A percentile compares a stretch with the other conserved stretches of the same genome.
Evolutionary conservation across 345 rosid species (phyloP).

Genomic region (Hibiscus trionum): DNA sequence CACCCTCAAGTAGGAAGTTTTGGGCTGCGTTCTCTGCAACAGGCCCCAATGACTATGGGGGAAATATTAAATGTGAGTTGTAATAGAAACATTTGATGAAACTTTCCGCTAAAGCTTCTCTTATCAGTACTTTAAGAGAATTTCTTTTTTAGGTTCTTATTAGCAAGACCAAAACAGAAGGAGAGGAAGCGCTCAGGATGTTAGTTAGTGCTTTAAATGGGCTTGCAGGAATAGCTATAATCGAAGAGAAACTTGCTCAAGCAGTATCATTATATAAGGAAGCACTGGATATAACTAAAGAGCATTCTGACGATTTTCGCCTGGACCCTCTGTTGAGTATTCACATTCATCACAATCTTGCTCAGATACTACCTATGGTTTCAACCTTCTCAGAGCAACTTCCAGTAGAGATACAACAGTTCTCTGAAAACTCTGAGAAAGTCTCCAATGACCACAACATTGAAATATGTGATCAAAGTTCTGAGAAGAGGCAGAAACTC

Average conservation of each 20-base stretch:
- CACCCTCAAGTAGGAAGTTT: conserved; percentile 99
- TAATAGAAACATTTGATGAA: not conserved
- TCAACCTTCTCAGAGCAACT: conserved; percentile 22
- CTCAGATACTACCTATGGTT: conserved; percentile 54
- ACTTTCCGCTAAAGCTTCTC: conserved; percentile 8
- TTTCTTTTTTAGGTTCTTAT: conserved; percentile 62
- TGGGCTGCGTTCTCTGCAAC: conserved; percentile 86
- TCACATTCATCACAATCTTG: conserved; percentile 86
- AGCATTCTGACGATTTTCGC: conserved; percentile 76
- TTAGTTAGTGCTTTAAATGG: conserved; percentile 83
- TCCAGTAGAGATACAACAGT: conserved; percentile 22
- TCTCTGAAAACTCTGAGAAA: conserved; percentile 27
- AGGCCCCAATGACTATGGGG: conserved; percentile 94
- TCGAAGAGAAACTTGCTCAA: conserved; percentile 53
- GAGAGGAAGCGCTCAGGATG: conserved; percentile 89
- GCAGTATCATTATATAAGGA: conserved; percentile 73
- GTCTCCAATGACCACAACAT: conserved; percentile 25
- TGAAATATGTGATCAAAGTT: conserved; percentile 27
- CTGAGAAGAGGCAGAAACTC: conserved; percentile 43
- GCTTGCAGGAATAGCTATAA: conserved; percentile 84
- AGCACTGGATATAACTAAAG: conserved; percentile 55
- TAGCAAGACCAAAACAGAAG: conserved; percentile 83
- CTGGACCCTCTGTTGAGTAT: conserved; percentile 83
- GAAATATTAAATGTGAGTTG: conserved; percentile 69
- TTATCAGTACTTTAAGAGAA: conserved; percentile 12